A percentile compares a stretch with the other conserved stretches of the same genome.
Conservation (phyloP, 768 basidiomycete genomes). For the Tylopilus sp. region DNA sequence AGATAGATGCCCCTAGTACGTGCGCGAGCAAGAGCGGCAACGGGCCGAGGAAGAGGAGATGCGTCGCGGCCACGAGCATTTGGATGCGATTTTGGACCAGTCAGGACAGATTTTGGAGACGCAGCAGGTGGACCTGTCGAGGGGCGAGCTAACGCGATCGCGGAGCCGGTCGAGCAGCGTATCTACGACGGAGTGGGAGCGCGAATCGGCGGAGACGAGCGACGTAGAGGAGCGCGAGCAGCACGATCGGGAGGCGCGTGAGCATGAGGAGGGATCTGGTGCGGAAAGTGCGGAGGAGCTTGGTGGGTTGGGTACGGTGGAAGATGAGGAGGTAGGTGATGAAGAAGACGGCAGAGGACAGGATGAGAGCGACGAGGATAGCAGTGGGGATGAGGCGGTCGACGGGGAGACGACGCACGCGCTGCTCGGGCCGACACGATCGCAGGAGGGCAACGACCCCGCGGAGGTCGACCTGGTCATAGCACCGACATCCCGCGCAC, state of each 20-base stretch:
- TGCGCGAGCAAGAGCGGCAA: constrained; percentile 65
- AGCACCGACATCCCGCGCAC: neutral
- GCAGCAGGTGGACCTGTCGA: constrained; percentile 68
- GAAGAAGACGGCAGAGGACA: constrained; percentile 17
- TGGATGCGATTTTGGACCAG: constrained; percentile 87
- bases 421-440: constrained; percentile 17
- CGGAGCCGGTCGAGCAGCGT: constrained; percentile 59
- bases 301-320: constrained; percentile 28
- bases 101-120: constrained; percentile 84
- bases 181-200: constrained; percentile 30
- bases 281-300: constrained; percentile 36
- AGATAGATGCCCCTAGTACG: constrained; percentile 47
- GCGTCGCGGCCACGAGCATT: constrained; percentile 75
- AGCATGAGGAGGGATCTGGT: constrained; percentile 23
- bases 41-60: constrained; percentile 73
- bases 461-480: constrained; percentile 2
- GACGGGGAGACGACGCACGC: constrained; percentile 29
- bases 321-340: constrained; percentile 6
- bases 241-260: constrained; percentile 17
- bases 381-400: constrained; percentile 36
- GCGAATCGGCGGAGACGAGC: constrained; percentile 11
- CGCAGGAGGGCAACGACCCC: neutral
- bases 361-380: constrained; percentile 38
- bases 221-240: constrained; percentile 21
- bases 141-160: constrained; percentile 43